Evolutionary conservation across 2,329 filamentous ascomycete genomes (phyloP).

Genomic region (Penicillium sp.): DNA sequence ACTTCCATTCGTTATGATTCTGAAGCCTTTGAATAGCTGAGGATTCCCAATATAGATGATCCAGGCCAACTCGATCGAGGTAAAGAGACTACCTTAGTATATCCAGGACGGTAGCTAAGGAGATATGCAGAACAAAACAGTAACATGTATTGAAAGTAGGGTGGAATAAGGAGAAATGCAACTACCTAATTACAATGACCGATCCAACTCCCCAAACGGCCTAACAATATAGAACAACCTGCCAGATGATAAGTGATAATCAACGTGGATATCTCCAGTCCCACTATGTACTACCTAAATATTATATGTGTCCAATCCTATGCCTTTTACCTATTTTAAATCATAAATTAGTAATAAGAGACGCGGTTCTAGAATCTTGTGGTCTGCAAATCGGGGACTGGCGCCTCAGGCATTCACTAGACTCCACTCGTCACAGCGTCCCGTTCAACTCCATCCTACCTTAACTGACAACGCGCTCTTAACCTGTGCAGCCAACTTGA

Average conservation of each 20-base stretch:
- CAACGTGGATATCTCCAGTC: background rate
- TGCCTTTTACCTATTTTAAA: background rate
- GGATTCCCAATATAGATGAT: background rate
- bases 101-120: background rate
- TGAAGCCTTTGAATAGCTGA: background rate
- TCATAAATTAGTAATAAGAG: background rate
- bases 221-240: background rate
- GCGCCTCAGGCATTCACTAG: conserved; percentile 18
- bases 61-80: background rate
- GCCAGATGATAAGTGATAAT: background rate
- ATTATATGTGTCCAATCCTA: background rate
- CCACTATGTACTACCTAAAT: too few species aligned
- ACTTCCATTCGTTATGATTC: background rate
- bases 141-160: too few species aligned
- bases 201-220: background rate
- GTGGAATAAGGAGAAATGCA: too few species aligned
- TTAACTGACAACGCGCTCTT: conserved; percentile 1
- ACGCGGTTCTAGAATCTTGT: background rate
- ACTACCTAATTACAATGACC: too few species aligned
- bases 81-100: background rate
- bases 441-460: conserved; percentile 7
- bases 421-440: conserved; percentile 19
- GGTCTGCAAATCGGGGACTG: background rate
- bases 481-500: conserved; percentile 18
- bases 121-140: background rate